Base-by-base conservation (phyloP, 2,329 filamentous ascomycete species). In the Coleophoma eucalyptorum region DNA sequence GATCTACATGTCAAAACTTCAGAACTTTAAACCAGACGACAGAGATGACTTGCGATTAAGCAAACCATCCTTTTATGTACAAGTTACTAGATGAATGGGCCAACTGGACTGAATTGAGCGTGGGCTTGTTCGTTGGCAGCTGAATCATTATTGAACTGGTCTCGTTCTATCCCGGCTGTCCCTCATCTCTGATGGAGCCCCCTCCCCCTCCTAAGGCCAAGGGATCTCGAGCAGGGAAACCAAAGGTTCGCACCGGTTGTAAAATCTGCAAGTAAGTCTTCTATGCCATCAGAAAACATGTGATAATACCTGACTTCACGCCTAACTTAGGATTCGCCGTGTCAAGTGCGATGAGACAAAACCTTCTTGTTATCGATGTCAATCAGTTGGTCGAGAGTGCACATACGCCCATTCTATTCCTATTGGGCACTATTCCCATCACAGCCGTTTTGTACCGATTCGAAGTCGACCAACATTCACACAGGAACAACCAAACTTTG, bases 261-360 rank as follows among this genome's bases (percentile, higher is more conserved):
- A 48, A 43, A 44, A 46, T 47, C 42, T 55, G 52, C 49, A 55
- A 51, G 52, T 54, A 54, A 19, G 49, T 18, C 33, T 18, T 43
- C 50, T 31, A 49, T 42, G 42, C 19, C 46, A 33, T 42, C 46
- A 34, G 44, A 42, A 41, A 43, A 26, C 45, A 16, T 38, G 18
- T 44, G 42, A 12, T 18, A 12, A 38, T 38, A 16, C 42, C 12
- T 41, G 43, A 46, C 42, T 32, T 16, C 8, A 33, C 10, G 26
- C 26, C 26, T 49, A 49, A 40, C 46, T 18, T 42, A 54, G 52
- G 46, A 51, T 12, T 48, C 52, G 52, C 38, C 51, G 43, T 33
- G 38, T 51, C 35, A 54, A 54, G 46, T 54, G 52, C 46, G 52
- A 54, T 42, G 52, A 54, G 49, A 48, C 49, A 43, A 54, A 51